phyloP scores from a whole-genome alignment of 2,329 filamentous ascomycete species.

The Blastomyces parvus region DNA sequence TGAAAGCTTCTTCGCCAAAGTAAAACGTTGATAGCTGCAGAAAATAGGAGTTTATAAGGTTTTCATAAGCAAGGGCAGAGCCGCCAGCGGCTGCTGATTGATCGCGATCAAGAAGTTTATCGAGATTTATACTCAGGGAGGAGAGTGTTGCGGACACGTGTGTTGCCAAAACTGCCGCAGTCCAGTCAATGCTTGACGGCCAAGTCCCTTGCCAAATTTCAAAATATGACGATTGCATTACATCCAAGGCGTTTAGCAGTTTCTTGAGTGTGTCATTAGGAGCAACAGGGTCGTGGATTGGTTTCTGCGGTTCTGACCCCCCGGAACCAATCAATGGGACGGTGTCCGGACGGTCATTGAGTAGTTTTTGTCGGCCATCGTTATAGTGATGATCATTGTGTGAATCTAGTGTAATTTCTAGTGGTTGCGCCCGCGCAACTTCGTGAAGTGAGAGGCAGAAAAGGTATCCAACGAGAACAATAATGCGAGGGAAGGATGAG shows the following conservation, averaged over 20 bases:
- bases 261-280: slow-evolving; percentile 24
- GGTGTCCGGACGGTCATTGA: slow-evolving; percentile 12
- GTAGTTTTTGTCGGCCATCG: slow-evolving; percentile 10
- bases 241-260: slow-evolving; percentile 56
- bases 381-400: slow-evolving; percentile 20
- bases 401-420: slow-evolving; percentile 8
- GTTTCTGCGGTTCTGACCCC: slow-evolving; percentile 16
- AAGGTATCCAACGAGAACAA: slow-evolving; percentile 11
- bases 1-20: slow-evolving; percentile 73
- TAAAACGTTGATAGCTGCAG: slow-evolving; percentile 68
- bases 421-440: slow-evolving; percentile 26
- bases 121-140: slow-evolving; percentile 52
- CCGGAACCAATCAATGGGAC: slow-evolving; percentile 11
- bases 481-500: slow-evolving; percentile 8
- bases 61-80: slow-evolving; percentile 49
- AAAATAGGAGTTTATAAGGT: slow-evolving; percentile 76
- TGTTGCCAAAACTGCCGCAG: slow-evolving; percentile 72
- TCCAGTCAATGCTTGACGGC: slow-evolving; percentile 88
- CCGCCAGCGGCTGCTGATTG: slow-evolving; percentile 19
- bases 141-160: slow-evolving; percentile 64
- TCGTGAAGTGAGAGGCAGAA: slow-evolving; percentile 19
- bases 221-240: slow-evolving; percentile 73
- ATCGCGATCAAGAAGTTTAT: slow-evolving; percentile 31
- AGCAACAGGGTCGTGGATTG: slow-evolving; percentile 14
- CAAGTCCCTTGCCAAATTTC: slow-evolving; percentile 68